Evolutionary conservation across 2,329 filamentous ascomycete species (phyloP), one percentile per base, ranked within the genome.

Genomic region (Penicillium psychrosexuale): DNA sequence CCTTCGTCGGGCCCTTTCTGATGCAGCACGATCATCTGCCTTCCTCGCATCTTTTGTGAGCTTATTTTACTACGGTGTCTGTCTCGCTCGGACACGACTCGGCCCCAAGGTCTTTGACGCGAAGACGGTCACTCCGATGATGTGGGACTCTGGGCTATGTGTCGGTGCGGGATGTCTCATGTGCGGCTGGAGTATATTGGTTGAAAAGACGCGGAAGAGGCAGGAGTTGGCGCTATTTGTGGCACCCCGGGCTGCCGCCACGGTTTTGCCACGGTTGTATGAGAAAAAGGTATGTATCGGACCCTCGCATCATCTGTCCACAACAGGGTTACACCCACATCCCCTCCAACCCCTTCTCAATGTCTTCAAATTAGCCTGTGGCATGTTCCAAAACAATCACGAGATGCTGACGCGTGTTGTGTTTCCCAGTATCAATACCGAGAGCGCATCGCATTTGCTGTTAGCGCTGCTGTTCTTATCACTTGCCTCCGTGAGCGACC

Each of bases 41-140:
- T 94, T 95, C 69, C 80, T 96, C 1, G 89, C 85, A 3, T 76
- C 84, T 0, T 95, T 93, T 71, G 88, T 95, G 61, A 78, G 84
- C 1, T 75, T 91, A 11, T 94, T 93, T 70, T 95, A 92, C 76
- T 95, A 95, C 69, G 86, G 88, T 28, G 88, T 95, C 3, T 96
- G 91, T 68, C 82, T 95, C 0, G 80, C 84, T 6, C 83, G 91
- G 42, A 91, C 86, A 1, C 81, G 89, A 30, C 57, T 94, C 7
- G 90, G 90, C 0, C 91, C 91, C 0, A 82, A 70, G 33, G 22
- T 93, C 12, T 75, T 92, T 24, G 82, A 84, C n/a, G 76, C 69
- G 17, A 79, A 83, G 56, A 71, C 70, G 1, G 67, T 82, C 24
- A 79, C 78, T 30, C 80, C 81, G 6, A 72, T 79, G 68, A 81